phyloP scores from a whole-genome alignment of 352 stramenopile genomes.

The Phytophthora meadii region DNA sequence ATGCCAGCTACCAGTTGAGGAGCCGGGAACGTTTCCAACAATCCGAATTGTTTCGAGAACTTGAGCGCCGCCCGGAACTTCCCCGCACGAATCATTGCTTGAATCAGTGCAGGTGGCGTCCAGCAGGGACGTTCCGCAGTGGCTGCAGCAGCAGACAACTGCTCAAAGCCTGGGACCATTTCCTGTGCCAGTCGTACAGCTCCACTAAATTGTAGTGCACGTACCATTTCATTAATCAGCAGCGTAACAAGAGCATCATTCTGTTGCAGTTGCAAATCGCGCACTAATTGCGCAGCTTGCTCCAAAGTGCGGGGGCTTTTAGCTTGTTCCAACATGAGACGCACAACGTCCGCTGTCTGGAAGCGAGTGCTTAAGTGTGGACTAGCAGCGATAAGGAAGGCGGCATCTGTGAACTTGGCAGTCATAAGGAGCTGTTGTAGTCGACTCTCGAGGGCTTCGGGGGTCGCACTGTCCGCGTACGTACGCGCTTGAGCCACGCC shows the following conservation, averaged over 20 bases:
- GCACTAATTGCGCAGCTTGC: conserved; percentile 74
- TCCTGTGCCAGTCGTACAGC: conserved; percentile 82
- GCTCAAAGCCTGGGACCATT: conserved; percentile 79
- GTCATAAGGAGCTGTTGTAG: conserved; percentile 64
- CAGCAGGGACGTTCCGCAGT: conserved; percentile 47
- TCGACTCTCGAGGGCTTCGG: conserved; percentile 57
- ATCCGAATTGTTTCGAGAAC: conserved; percentile 82
- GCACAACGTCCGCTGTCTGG: conserved; percentile 81
- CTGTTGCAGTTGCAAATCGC: conserved; percentile 68
- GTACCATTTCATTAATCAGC: conserved; percentile 83
- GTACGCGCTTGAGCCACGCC: conserved; percentile 46
- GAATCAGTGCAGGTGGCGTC: conserved; percentile 81
- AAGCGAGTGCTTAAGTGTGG: conserved; percentile 66
- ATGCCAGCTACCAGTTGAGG: conserved; percentile 70
- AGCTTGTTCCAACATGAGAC: conserved; percentile 66
- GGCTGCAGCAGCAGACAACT: conserved; percentile 33
- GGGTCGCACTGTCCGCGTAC: conserved; percentile 38
- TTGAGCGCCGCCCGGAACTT: conserved; percentile 82
- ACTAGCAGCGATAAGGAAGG: conserved; percentile 70
- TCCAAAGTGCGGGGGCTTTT: conserved; percentile 55
- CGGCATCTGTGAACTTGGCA: conserved; percentile 62
- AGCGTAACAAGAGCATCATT: conserved; percentile 86
- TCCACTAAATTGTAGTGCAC: conserved; percentile 65
- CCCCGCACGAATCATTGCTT: conserved; percentile 83
- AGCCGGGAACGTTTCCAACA: conserved; percentile 73